These are phyloP conservation scores for Picea mariana DNA, from an alignment of 83 land plant species.

Conservation along the genomic window DNA sequence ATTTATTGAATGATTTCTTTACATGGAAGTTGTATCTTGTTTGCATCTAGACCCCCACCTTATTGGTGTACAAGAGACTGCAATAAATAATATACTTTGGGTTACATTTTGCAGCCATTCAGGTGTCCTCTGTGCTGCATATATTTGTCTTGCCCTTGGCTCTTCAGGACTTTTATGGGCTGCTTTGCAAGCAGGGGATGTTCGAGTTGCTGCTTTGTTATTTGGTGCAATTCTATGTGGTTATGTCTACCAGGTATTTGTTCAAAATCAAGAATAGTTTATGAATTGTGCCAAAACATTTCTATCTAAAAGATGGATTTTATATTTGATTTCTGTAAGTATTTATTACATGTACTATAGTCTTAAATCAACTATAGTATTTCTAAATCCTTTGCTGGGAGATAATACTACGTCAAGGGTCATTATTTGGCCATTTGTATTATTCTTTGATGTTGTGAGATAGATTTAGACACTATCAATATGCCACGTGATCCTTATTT, in stretches of 20 bases:
- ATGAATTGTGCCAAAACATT: background rate
- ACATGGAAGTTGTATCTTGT: background rate
- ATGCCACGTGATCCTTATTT: too few relatives aligned
- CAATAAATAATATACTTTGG: background rate
- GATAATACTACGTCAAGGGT: background rate
- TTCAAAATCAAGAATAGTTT: background rate
- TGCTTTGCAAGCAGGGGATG: conserved; percentile 57
- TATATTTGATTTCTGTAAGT: background rate
- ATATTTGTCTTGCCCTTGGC: conserved; percentile 65
- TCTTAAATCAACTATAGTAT: background rate
- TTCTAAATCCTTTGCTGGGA: background rate
- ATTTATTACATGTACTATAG: background rate
- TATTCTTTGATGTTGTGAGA: background rate
- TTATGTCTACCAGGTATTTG: conserved; percentile 86
- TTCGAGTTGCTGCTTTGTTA: conserved; percentile 56
- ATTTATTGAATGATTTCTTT: background rate
- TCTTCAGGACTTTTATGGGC: conserved; percentile 60
- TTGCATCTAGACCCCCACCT: background rate
- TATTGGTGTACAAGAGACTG: background rate
- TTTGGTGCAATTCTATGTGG: conserved; percentile 78
- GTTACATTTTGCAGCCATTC: conserved; percentile 53
- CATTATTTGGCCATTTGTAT: background rate
- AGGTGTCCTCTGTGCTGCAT: conserved; percentile 64
- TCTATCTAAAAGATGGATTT: background rate
- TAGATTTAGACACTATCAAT: too few relatives aligned